Evolutionary conservation across 768 basidiomycete species (phyloP).

Genomic region (Phanerodontia chrysosporium): DNA sequence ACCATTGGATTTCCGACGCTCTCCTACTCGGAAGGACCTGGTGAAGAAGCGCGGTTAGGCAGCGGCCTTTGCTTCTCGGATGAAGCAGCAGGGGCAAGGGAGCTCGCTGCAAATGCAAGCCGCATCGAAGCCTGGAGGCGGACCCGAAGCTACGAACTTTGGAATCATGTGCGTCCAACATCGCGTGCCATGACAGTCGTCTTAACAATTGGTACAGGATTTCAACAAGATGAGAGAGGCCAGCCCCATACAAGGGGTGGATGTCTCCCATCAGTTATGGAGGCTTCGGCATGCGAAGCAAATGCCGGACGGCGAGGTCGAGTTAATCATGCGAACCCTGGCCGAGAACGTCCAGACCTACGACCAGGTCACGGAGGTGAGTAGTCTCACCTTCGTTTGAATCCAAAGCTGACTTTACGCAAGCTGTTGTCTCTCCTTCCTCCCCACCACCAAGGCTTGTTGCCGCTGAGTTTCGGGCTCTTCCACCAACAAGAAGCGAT

Average conservation of each 20-base stretch:
- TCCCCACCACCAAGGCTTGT: conserved; percentile 74
- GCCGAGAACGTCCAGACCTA: conserved; percentile 72
- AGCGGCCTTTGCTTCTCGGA: conserved; percentile 80
- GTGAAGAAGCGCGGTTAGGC: conserved; percentile 54
- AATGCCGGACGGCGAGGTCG: conserved; percentile 69
- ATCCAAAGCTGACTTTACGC: conserved; percentile 3
- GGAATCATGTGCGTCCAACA: conserved; percentile 50
- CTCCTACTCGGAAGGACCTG: conserved; percentile 43
- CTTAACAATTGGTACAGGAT: conserved; percentile 47
- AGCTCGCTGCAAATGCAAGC: conserved; percentile 71
- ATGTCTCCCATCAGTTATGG: conserved; percentile 81
- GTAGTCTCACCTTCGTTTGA: conserved; percentile 13
- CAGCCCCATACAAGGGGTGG: conserved; percentile 72
- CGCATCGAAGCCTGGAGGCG: conserved; percentile 93
- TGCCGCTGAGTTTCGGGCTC: conserved; percentile 83
- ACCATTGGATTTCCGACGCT: conserved; percentile 67
- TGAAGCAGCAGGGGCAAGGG: conserved; percentile 58
- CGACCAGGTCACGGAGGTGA: conserved; percentile 86
- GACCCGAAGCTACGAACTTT: conserved; percentile 76
- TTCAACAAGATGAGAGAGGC: conserved; percentile 49
- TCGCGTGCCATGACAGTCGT: not conserved
- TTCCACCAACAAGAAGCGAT: conserved; percentile 83
- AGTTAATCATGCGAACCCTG: conserved; percentile 70
- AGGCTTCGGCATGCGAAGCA: conserved; percentile 72
- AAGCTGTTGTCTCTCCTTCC: conserved; percentile 81